Percentiles rank a stretch among this genome's conserved stretches.
These are phyloP conservation scores for Dictyostelium brefeldianum DNA, from an alignment of 78 protist genomes.

Conservation along the genomic window DNA sequence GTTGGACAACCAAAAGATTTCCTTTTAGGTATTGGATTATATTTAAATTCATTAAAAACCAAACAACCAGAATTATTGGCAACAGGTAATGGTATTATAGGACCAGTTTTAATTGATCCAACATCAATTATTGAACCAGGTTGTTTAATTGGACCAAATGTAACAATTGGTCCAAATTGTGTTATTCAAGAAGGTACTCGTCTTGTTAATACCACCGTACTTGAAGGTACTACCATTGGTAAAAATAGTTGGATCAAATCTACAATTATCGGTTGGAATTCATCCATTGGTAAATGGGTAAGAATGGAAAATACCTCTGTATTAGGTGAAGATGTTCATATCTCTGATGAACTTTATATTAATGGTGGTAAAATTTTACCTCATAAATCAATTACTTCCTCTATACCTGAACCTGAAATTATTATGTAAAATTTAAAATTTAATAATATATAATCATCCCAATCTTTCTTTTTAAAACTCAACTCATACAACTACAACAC, in stretches of 20 bases:
- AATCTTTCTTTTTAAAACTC: too few relatives aligned
- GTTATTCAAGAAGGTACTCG: conserved; percentile 91
- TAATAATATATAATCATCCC: too few relatives aligned
- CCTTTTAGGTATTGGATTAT: conserved; percentile 60
- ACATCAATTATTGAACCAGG: conserved; percentile 90
- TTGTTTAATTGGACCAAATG: conserved; percentile 95
- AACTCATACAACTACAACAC: too few relatives aligned
- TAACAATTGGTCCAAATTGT: conserved; percentile 90
- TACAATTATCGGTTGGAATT: conserved; percentile 96
- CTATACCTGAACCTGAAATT: conserved; percentile 86
- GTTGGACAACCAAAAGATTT: conserved; percentile 95
- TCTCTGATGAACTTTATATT: conserved; percentile 92
- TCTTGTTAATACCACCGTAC: conserved; percentile 66
- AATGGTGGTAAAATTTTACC: conserved; percentile 94
- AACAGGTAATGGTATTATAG: conserved; percentile 64
- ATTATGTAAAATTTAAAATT: conserved; percentile 84
- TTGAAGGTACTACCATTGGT: conserved; percentile 83
- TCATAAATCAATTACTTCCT: conserved; percentile 89
- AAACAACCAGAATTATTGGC: conserved; percentile 64
- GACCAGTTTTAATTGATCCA: conserved; percentile 85
- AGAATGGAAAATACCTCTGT: conserved; percentile 92
- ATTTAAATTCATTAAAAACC: conserved; percentile 38
- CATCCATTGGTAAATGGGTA: conserved; percentile 92
- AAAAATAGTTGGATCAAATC: conserved; percentile 74
- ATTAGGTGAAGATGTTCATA: conserved; percentile 94